Percentiles rank a stretch among this genome's conserved stretches.
Conservation (phyloP, 768 basidiomycete species). For the Russula brevipes region DNA sequence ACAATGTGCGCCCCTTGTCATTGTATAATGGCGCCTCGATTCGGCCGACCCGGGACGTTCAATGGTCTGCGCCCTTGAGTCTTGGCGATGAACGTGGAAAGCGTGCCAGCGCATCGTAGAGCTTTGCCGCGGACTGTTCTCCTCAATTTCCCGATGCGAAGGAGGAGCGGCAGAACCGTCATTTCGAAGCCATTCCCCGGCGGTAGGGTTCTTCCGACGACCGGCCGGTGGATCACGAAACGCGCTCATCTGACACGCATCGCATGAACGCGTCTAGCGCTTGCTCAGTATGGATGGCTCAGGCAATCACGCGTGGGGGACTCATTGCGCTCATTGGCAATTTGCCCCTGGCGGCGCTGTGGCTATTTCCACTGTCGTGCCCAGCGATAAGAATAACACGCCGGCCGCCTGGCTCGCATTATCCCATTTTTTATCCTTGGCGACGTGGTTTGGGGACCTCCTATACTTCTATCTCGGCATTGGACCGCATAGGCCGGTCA, state of each 20-base stretch:
- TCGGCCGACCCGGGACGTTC: not conserved
- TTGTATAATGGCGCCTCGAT: not conserved
- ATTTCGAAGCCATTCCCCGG: not conserved
- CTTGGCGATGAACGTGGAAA: not conserved
- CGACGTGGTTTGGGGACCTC: not conserved
- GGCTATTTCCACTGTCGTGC: not conserved
- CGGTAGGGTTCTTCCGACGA: slow-evolving; percentile 9
- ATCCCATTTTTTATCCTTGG: not conserved
- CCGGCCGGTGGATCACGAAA: slow-evolving; percentile 6
- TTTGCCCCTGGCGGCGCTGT: slow-evolving; percentile 2
- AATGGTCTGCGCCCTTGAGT: not conserved
- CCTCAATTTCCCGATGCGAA: not conserved
- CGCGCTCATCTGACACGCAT: slow-evolving; percentile 21
- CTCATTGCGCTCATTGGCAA: not conserved
- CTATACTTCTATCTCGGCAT: not conserved
- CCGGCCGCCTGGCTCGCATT: not conserved
- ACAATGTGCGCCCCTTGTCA: slow-evolving; percentile 11
- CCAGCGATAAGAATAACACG: not conserved
- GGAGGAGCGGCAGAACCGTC: not conserved
- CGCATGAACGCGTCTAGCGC: slow-evolving; percentile 14
- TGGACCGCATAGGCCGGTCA: not conserved
- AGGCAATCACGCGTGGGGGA: slow-evolving; percentile 1
- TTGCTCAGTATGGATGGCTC: slow-evolving; percentile 4
- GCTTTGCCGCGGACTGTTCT: not conserved
- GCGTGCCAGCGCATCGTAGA: slow-evolving; percentile 14